Evolutionary conservation across 225 moss, liverwort and hornwort species (phyloP), one percentile per base, ranked within the genome.

Genomic region (Polytrichum formosum): DNA sequence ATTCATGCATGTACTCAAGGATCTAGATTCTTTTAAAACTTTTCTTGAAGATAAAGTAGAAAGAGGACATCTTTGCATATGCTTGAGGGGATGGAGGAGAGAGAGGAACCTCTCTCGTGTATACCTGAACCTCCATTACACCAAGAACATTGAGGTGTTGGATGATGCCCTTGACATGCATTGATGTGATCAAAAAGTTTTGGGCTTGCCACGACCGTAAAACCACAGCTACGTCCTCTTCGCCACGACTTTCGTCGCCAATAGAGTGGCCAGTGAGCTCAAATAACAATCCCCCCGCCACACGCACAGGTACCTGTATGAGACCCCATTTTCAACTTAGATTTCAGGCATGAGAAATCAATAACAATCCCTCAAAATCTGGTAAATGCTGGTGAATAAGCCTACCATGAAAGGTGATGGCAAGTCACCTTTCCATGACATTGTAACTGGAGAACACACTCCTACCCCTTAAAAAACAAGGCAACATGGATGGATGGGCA

Each of bases 71-170:
- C 8, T 2, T 10, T 35, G 35, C 35, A 35, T 8, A 2, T 35
- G 9, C 37, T 37, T 37, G 9, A 20, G 56, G 56, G 56, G 7
- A 61, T 31, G 26, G 21, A 72, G 18, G 62, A n/a, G 60, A 58
- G 18, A 1, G 56, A 58, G 2, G 46, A 16, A 26, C 26, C 26
- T 26, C 25, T 25, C 26, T 26, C 26, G 1, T 53, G 31, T 60
- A 8, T 77, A 92, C 94, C 75, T 97, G 97, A 27, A 92, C 94
- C 88, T 97, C 97, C 72, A 94, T 71, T 18, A 97, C 86, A 79
- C 93, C 93, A 22, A 94, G 79, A 6, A 90, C 90, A 55, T 84
- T 86, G 56, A 86, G 86, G 65, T 79, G 81, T 18, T 76, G 71
- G 10, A 88, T 69, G 17, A 91, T 72, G 70, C 92, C 97, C 72